Base-by-base conservation (phyloP, 2,329 filamentous ascomycete species). In the Stagonosporopsis rhizophila region DNA sequence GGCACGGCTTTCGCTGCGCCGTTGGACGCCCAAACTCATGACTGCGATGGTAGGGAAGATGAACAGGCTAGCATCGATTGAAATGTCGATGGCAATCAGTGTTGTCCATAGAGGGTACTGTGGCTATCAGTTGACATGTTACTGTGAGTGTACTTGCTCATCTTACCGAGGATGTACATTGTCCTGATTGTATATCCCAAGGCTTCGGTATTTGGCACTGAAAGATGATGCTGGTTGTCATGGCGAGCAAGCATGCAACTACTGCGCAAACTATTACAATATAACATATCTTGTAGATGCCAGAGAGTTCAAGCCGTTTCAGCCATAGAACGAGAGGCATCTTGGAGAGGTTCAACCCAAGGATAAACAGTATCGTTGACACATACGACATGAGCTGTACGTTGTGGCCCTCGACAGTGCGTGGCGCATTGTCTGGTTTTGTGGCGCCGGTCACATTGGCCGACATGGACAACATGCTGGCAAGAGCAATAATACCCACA, bases 181-280 rank as follows among this genome's bases (percentile, higher is more conserved):
- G 63, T 4, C 63, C 61, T 1, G 49, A 61, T 56, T 60, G 64
- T 19, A 65, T 57, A 22, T 61, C 54, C 69, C 69, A 71, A 8
- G 69, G 68, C 15, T 38, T 59, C 2, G 69, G 68, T 41, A 71
- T 47, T 6, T 57, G 58, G 41, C 70, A 73, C 40, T 68, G 58
- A 7, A 73, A 71, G 0, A 63, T 40, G 19, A 68, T 53, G 40
- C 60, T 60, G 9, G 65, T 56, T 14, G 14, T 23, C 22, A 25
- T 23, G 8, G 25, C 6, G 8, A 52, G 14, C 40, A 63, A 70
- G 62, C 65, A 70, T 20, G 58, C 45, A 27, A 67, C 9, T 8
- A 65, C 48, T 5, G 67, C 15, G 22, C 55, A 34, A 23, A 64
- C 57, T 5, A 67, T 41, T 1, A 42, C 14, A 27, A 60, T 40